Percentiles rank a stretch among this genome's conserved stretches.
These are phyloP conservation scores for Plasmodium inui DNA, from an alignment of 169 alveolate species.

Conservation along the genomic window DNA sequence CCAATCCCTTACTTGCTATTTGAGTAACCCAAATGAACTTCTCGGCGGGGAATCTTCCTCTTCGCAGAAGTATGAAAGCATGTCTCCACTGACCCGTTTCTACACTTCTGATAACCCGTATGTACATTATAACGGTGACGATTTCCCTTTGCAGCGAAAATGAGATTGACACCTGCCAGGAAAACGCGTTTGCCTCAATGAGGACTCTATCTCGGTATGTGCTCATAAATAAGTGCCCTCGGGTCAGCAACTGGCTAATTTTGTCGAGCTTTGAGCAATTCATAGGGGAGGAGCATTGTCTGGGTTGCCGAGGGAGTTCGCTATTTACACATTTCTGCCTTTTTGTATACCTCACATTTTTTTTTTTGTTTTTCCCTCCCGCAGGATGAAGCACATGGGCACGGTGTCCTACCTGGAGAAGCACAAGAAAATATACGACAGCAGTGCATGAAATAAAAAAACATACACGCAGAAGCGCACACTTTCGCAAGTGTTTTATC, in stretches of 20 bases:
- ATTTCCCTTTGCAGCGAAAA: constrained; percentile 33
- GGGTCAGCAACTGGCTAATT: background rate
- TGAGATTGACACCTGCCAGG: constrained; percentile 69
- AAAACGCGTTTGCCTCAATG: constrained; percentile 72
- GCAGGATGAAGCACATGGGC: constrained; percentile 72
- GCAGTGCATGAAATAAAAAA: constrained; percentile 17
- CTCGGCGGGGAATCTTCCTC: background rate
- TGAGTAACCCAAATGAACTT: constrained; percentile 10
- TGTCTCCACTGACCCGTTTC: background rate
- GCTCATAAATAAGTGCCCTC: background rate
- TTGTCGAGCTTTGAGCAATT: background rate
- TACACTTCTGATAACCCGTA: background rate
- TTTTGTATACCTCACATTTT: background rate
- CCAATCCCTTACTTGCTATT: constrained; percentile 50
- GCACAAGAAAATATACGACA: constrained; percentile 55
- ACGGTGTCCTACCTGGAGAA: constrained; percentile 52
- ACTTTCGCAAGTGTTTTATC: background rate
- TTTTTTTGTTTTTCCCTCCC: background rate
- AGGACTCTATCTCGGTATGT: constrained; percentile 67
- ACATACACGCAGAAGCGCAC: background rate
- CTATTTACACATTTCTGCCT: background rate
- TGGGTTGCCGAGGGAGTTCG: background rate
- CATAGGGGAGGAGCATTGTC: background rate
- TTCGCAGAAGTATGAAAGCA: background rate
- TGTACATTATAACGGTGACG: background rate